Conservation (phyloP, 2,329 filamentous ascomycete species). For the Fusarium penzigii region DNA sequence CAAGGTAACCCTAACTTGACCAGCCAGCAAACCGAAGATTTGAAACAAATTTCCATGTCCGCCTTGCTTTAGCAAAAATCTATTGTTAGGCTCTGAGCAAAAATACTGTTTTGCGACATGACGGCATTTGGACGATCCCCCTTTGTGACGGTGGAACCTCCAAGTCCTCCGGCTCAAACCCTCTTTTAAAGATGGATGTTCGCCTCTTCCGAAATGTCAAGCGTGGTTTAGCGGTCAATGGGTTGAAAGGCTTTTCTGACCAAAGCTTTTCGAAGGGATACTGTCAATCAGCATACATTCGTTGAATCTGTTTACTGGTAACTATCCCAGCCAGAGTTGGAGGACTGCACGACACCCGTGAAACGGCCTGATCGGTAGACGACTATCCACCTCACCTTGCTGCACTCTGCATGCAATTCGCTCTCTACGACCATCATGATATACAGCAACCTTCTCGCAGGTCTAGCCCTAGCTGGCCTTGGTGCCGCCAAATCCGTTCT, state of each 20-base stretch:
- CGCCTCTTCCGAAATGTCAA: no score
- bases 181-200: background rate
- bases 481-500: conserved; percentile 20
- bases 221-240: no score
- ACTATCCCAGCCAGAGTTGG: no score
- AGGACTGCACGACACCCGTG: no score
- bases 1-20: no score
- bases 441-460: conserved; percentile 7
- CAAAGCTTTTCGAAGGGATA: no score
- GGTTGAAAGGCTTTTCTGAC: no score
- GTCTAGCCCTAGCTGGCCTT: conserved; percentile 27
- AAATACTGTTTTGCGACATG: conserved; percentile 11
- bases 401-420: background rate
- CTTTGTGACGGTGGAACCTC: conserved; percentile 15
- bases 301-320: no score
- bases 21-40: conserved; percentile 14
- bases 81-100: conserved; percentile 1
- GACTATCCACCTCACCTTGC: background rate
- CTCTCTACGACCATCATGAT: conserved; percentile 15
- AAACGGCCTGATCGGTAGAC: background rate
- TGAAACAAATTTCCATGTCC: conserved; percentile 4
- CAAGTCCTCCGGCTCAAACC: background rate
- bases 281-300: no score
- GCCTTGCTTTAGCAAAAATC: conserved; percentile 8
- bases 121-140: conserved; percentile 24